phyloP scores from a whole-genome alignment of 495 filamentous ascomycete genomes.

The Elasticomyces elasticus region DNA sequence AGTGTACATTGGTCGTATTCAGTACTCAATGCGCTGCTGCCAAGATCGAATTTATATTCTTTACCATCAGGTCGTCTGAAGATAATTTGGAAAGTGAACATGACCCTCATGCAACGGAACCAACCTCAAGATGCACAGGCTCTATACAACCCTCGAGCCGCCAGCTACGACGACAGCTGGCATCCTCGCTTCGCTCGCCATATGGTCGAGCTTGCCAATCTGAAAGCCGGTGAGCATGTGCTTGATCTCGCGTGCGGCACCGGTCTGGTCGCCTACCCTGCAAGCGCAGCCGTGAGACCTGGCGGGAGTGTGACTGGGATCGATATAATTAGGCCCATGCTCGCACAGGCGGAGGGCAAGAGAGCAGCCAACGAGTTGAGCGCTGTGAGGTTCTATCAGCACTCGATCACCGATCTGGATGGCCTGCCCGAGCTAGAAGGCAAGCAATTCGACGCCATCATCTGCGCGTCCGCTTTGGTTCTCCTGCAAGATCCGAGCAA shows the following conservation, averaged over 20 bases:
- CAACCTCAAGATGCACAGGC: slow-evolving; percentile 19
- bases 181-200: slow-evolving; percentile 22
- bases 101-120: not conserved
- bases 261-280: slow-evolving; percentile 33
- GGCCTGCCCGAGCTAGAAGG: slow-evolving; percentile 17
- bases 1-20: too few relatives aligned
- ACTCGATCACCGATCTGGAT: slow-evolving; percentile 33
- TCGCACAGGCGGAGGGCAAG: slow-evolving; percentile 29
- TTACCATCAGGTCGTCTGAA: too few relatives aligned
- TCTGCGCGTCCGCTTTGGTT: slow-evolving; percentile 31
- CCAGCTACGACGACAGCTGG: slow-evolving; percentile 23
- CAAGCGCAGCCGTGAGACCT: slow-evolving; percentile 27
- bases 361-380: slow-evolving; percentile 9
- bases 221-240: slow-evolving; percentile 28
- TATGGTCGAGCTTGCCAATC: slow-evolving; percentile 13
- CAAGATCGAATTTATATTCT: not conserved
- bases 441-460: slow-evolving; percentile 32
- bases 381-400: slow-evolving; percentile 28
- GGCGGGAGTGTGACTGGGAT: slow-evolving; percentile 34
- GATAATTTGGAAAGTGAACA: not conserved
- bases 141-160: slow-evolving; percentile 18
- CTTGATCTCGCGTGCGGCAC: slow-evolving; percentile 41
- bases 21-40: too few relatives aligned
- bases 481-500: slow-evolving; percentile 28
- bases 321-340: slow-evolving; percentile 35